A percentile compares a stretch with the other conserved stretches of the same genome.
Evolutionary conservation across 805 yeast species (phyloP).

Genomic region (Cyberlindnera meyerae): DNA sequence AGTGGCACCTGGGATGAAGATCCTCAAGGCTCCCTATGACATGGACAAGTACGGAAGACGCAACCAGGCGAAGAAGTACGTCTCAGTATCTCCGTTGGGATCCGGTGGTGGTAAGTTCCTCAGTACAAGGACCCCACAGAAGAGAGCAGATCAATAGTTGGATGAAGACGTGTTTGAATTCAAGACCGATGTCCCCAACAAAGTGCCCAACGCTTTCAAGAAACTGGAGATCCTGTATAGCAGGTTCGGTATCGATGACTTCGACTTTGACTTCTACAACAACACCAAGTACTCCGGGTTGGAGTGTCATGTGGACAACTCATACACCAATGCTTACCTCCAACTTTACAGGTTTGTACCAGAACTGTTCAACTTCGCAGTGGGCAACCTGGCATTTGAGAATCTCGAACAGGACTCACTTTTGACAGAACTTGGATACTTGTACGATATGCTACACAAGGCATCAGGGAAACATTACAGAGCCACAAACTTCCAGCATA

Average conservation of each 20-base stretch:
- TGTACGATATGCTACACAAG: constrained; percentile 86
- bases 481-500: constrained; percentile 69
- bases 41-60: constrained; percentile 52
- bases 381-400: constrained; percentile 51
- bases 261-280: constrained; percentile 85
- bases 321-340: constrained; percentile 70
- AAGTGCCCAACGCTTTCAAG: constrained; percentile 70
- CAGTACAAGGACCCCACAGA: constrained; percentile 46
- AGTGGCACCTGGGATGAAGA: constrained; percentile 27
- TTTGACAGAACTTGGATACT: constrained; percentile 77
- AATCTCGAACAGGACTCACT: constrained; percentile 45
- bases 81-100: constrained; percentile 30
- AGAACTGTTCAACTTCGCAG: constrained; percentile 59
- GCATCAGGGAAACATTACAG: constrained; percentile 76
- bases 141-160: constrained; percentile 27
- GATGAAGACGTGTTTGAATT: constrained; percentile 29
- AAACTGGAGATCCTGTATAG: constrained; percentile 76
- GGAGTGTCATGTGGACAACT: constrained; percentile 81
- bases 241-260: constrained; percentile 88
- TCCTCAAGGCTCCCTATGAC: constrained; percentile 49
- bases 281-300: constrained; percentile 71
- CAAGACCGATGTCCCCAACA: constrained; percentile 29
- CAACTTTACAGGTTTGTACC: constrained; percentile 80
- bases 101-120: constrained; percentile 42
- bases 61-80: constrained; percentile 42